Base-by-base conservation (phyloP, 352 stramenopile genomes). In the Phytopythium litorale region DNA sequence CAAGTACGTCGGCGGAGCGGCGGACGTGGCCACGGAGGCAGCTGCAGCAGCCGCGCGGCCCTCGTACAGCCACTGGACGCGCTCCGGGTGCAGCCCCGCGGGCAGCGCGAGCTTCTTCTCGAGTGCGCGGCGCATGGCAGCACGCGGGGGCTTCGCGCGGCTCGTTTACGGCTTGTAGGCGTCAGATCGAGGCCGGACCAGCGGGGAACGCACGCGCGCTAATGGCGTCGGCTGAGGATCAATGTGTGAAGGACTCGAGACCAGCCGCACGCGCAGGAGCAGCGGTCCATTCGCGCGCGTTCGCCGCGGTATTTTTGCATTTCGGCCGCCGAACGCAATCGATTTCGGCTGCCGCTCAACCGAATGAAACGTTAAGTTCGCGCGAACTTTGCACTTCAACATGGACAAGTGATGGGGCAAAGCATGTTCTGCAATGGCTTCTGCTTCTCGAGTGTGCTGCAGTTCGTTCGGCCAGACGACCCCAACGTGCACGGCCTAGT, bases 51-150 rank as follows among this genome's bases (percentile, higher is more conserved):
- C 18, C 12, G 50, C 5, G 30, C 65, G 30, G 33, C 84, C 84
- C 57, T 91, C 78, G 59, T 87, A 89, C 35, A 91, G 68, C 84
- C 84, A 93, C 68, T 89, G 76, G 15, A 93, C 67, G 43, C 84
- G 80, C 63, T 93, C 80, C 19, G 40, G 62, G 30, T 91, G 82
- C 37, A 93, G 67, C n/a, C 84, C 84, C 8, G 46, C 64, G 21
- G 84, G 80, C 58, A 93, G 71, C 49, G 68, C 63, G 33, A 90
- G 71, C 56, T 23, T 25, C 19, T 72, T 70, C 63, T 90, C 80
- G 8, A 90, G 68, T 33, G 76, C 68, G 49, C 78, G 80, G 21
- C 77, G 74, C 42, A 88, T 80, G 37, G 42, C 67, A 38, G 4
- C 33, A 38, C 4, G 55, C 50, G 6, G 19, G 42, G n/a, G 8